Conservation (phyloP, 441 rosid genomes). For the Pelargonium myrrhifolium region DNA sequence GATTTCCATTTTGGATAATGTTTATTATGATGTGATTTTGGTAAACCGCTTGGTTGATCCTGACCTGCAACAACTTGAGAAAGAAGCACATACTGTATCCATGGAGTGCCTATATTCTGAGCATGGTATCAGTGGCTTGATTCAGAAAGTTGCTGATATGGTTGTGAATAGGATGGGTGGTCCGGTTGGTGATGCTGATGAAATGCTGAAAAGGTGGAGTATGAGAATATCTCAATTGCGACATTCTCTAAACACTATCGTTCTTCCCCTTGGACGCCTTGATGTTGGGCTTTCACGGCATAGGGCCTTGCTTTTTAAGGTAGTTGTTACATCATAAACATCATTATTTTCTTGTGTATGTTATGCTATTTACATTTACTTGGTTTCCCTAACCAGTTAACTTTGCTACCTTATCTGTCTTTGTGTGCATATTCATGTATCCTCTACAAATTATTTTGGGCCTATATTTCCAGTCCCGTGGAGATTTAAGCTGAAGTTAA, state of each 20-base stretch:
- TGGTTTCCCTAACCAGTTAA: too few species aligned
- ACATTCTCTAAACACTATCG: constrained; percentile 47
- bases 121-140: constrained; percentile 43
- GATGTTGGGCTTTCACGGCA: constrained; percentile 94
- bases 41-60: constrained; percentile 75
- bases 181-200: constrained; percentile 78
- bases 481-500: constrained; percentile 15
- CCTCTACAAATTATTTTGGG: not conserved
- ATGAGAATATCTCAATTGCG: constrained; percentile 53
- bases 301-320: constrained; percentile 97
- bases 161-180: constrained; percentile 96
- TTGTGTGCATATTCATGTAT: not conserved
- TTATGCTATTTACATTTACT: too few species aligned
- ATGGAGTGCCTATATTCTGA: constrained; percentile 38
- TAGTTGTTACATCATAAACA: too few species aligned
- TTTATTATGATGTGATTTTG: constrained; percentile 69
- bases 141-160: constrained; percentile 78
- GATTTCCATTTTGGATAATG: constrained; percentile 51
- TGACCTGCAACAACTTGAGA: constrained; percentile 71
- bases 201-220: constrained; percentile 68
- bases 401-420: too few species aligned
- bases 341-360: not conserved
- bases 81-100: constrained; percentile 37
- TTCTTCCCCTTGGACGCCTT: constrained; percentile 82
- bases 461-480: not conserved